Evolutionary conservation across 1,139 yeast species (phyloP), one percentile per base, ranked within the genome.

Genomic region (Candida buenavistaensis): DNA sequence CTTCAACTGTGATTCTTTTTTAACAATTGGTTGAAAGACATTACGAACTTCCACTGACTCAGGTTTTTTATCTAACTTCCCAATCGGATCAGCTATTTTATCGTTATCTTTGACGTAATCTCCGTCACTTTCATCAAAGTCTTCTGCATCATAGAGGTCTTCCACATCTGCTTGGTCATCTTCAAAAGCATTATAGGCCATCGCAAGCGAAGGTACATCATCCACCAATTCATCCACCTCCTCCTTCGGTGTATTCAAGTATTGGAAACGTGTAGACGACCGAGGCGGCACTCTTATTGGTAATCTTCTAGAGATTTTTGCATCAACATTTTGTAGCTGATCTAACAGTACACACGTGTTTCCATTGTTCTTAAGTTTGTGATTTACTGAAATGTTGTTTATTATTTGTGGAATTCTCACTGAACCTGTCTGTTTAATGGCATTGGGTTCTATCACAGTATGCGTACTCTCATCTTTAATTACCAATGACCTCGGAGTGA

Each of bases 201-300:
- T n/a, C n/a, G n/a, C n/a, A n/a, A n/a, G n/a, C n/a, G n/a, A n/a
- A n/a, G n/a, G n/a, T n/a, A n/a, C n/a, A n/a, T 17, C 19, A 17
- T 17, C 5, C 19, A n/a, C 13, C 13, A 22, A 22, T 22, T n/a
- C 24, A 6, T 8, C 24, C 3, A 22, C 24, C 9, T 22, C 24
- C 9, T 20, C 28, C 13, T 11, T 25, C 3, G 40, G 38, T 1
- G 30, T 25, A 14, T 32, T 27, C 11, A 39, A 14, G 23, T 37
- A 19, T 26, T 33, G 27, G 19, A 37, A 41, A 31, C 33, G 29
- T 3, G 26, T 33, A 4, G 45, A 39, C 3, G 38, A 22, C 23
- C 19, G 33, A 2, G 40, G 39, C 3, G 14, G 37, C 6, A 41
- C 36, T 32, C 45, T 28, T 3, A 40, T 23, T 6, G 34, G 28